These are phyloP conservation scores for Psilocybe cubensis DNA, from an alignment of 768 basidiomycete genomes.

Conservation along the genomic window DNA sequence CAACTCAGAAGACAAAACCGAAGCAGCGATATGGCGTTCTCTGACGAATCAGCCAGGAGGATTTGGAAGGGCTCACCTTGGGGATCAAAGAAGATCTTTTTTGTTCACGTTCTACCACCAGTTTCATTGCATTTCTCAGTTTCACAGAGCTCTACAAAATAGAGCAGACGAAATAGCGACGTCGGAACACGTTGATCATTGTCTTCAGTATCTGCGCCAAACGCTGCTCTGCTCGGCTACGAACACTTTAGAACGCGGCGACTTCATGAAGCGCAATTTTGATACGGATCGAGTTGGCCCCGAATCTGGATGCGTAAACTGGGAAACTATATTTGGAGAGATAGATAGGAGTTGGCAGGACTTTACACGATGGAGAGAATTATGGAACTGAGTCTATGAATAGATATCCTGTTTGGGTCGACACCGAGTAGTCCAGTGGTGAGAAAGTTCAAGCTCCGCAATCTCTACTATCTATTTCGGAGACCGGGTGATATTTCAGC, in stretches of 20 bases:
- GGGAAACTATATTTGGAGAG: background rate
- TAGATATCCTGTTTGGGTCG: background rate
- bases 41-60: background rate
- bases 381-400: background rate
- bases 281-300: background rate
- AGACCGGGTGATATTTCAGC: too few species aligned
- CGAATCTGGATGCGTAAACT: background rate
- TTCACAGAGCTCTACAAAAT: background rate
- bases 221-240: slow-evolving; percentile 4
- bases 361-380: slow-evolving; percentile 1
- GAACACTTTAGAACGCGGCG: background rate
- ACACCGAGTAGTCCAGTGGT: background rate
- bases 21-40: background rate
- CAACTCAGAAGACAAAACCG: background rate
- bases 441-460: too few species aligned
- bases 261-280: slow-evolving; percentile 4
- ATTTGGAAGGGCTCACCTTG: background rate
- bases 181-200: slow-evolving; percentile 4
- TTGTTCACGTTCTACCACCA: slow-evolving; percentile 7
- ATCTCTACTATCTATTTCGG: too few species aligned
- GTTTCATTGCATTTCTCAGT: slow-evolving; percentile 1
- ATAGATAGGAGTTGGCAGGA: background rate
- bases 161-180: background rate
- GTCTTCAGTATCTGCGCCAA: slow-evolving; percentile 6
- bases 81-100: background rate